Evolutionary conservation across 306 rosid species (phyloP), one percentile per base, ranked within the genome.

Genomic region (Senna tora): DNA sequence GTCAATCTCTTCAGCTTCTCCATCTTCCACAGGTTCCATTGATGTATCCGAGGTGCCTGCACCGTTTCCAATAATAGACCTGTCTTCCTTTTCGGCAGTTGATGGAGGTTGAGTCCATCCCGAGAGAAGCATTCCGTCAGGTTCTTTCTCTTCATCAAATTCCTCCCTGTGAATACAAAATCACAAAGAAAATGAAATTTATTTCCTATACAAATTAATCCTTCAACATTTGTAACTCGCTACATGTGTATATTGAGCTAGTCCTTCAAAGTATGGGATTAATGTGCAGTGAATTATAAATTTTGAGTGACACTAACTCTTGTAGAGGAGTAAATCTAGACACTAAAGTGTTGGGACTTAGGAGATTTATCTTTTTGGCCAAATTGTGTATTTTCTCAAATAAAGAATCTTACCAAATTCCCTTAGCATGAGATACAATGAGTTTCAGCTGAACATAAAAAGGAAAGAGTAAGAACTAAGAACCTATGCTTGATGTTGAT

Each of bases 131-230:
- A 93, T 86, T 50, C 88, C 96, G 69, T 93, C 97, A 13, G 98
- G 96, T 80, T 93, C 98, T 81, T 93, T 90, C 85, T 93, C 98
- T 82, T 90, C 97, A 51, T 93, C 97, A 73, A 93, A 93, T 67
- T 89, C 98, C 80, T 90, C 98, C 71, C 98, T 93, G 84, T 17
- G 78, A 58, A 73, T 38, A 47, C 5, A 25, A 34, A 60, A 81
- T 17, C 13, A 30, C 71, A 72, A 47, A 19, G 2, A 55, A 73
- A 54, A 64, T n/a, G 21, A 39, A 12, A 36, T 36, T 36, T 36
- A 36, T 36, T 36, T 7, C 39, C 39, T 36, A 36, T 36, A 36
- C 39, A 1, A 36, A 36, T 36, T 36, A 36, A 7, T 36, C 39
- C 39, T 36, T 36, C 6, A 36, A 36, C 2, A 7, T 36, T 36